Conservation (phyloP, 768 basidiomycete genomes). For the Sporobolomyces roseus region DNA sequence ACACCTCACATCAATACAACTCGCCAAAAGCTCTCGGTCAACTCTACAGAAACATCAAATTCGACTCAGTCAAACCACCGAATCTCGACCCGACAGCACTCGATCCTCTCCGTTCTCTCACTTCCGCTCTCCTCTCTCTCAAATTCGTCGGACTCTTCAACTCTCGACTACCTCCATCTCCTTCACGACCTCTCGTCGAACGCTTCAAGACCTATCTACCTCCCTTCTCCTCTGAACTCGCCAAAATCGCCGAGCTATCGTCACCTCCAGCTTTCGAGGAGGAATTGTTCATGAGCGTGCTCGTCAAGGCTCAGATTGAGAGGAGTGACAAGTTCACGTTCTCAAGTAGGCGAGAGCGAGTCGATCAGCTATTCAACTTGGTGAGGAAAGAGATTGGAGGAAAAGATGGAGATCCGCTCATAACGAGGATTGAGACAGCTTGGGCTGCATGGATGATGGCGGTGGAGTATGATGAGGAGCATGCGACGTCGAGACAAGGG, state of each 20-base stretch:
- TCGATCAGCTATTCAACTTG: constrained; percentile 7
- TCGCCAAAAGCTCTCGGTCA: constrained; percentile 68
- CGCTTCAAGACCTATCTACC: background rate
- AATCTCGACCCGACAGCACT: background rate
- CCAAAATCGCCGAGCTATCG: background rate
- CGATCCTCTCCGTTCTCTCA: background rate
- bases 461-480: background rate
- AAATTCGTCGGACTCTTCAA: background rate
- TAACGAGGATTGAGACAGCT: background rate
- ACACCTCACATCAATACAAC: constrained; percentile 57
- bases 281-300: constrained; percentile 22
- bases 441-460: constrained; percentile 4
- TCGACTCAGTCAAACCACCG: background rate
- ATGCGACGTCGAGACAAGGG: too few relatives aligned
- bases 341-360: background rate
- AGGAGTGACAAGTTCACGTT: background rate
- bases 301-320: constrained; percentile 6
- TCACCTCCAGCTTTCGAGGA: background rate
- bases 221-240: constrained; percentile 12
- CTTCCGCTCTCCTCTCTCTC: background rate
- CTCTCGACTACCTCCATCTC: background rate
- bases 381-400: background rate
- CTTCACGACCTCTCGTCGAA: background rate
- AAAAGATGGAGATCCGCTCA: too few relatives aligned
- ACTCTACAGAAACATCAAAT: constrained; percentile 62